These are phyloP conservation scores for Aureobasidium melanogenum DNA, from an alignment of 2,329 filamentous ascomycete genomes.

Conservation along the genomic window DNA sequence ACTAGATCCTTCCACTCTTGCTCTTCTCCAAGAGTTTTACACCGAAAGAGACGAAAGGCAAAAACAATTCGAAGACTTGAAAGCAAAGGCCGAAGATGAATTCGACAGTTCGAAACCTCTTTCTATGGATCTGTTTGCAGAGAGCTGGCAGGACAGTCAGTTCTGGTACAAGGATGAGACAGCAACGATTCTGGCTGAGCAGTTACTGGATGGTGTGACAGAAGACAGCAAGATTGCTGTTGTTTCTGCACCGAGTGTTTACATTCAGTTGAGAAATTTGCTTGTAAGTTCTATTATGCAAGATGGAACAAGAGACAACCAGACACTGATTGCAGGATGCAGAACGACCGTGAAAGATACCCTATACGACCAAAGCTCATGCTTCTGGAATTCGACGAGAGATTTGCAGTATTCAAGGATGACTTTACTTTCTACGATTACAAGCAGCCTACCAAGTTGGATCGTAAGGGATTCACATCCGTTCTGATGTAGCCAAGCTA, in stretches of 20 bases:
- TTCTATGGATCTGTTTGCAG: constrained; percentile 62
- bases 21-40: constrained; percentile 66
- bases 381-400: constrained; percentile 64
- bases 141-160: constrained; percentile 77
- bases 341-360: constrained; percentile 13
- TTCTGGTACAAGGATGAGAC: constrained; percentile 73
- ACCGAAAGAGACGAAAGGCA: constrained; percentile 58
- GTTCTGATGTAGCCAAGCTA: not conserved
- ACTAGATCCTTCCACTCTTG: constrained; percentile 58
- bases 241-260: constrained; percentile 67
- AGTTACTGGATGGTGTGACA: constrained; percentile 55
- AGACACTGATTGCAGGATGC: not conserved
- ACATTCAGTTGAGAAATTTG: constrained; percentile 66
- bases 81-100: constrained; percentile 50
- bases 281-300: constrained; percentile 38
- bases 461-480: constrained; percentile 32
- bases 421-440: constrained; percentile 74
- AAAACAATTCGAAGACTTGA: constrained; percentile 60
- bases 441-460: constrained; percentile 56
- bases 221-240: constrained; percentile 54
- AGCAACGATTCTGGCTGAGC: constrained; percentile 52
- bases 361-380: constrained; percentile 47
- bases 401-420: constrained; percentile 65
- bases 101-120: constrained; percentile 32
- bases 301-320: not conserved